These are phyloP conservation scores for Patellifolia procumbens DNA, from an alignment of 179 eudicot species.

Conservation along the genomic window DNA sequence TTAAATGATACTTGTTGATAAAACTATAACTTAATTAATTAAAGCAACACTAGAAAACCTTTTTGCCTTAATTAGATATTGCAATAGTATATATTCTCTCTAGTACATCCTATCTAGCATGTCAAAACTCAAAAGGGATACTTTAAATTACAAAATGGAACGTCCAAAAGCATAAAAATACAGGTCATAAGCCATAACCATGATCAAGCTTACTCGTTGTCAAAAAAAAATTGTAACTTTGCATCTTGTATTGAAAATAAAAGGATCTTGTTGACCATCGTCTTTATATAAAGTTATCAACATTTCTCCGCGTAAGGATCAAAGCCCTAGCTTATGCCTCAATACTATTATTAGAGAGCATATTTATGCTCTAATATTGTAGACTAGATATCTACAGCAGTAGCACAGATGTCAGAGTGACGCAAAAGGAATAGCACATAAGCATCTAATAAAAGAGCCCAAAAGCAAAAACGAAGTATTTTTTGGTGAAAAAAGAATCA, in stretches of 20 bases:
- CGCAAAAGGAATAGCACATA: conserved; percentile 12
- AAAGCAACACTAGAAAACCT: conserved; percentile 4
- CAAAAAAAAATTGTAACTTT: conserved; percentile 12
- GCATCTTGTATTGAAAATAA: conserved; percentile 21
- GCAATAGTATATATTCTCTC: conserved; percentile 30
- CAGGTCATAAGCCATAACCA: background rate
- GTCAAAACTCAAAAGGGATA: conserved; percentile 22
- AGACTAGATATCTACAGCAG: background rate
- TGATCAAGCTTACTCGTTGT: background rate
- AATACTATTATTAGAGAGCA: background rate
- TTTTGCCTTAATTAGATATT: conserved; percentile 14
- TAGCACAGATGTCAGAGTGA: conserved; percentile 30
- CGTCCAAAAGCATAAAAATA: conserved; percentile 15
- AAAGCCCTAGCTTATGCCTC: conserved; percentile 13
- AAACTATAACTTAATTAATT: too few species aligned
- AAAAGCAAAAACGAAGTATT: background rate
- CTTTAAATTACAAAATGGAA: conserved; percentile 19
- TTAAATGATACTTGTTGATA: too few species aligned
- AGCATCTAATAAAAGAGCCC: conserved; percentile 14
- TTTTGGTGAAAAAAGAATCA: too few species aligned
- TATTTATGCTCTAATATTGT: conserved; percentile 7
- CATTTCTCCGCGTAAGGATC: conserved; percentile 36
- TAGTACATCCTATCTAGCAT: conserved; percentile 21
- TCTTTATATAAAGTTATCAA: conserved; percentile 21
- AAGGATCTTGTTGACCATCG: conserved; percentile 17